Evolutionary conservation across 2,329 filamentous ascomycete genomes (phyloP), one percentile per base, ranked within the genome.

Genomic region (Trichophyton verrucosum): DNA sequence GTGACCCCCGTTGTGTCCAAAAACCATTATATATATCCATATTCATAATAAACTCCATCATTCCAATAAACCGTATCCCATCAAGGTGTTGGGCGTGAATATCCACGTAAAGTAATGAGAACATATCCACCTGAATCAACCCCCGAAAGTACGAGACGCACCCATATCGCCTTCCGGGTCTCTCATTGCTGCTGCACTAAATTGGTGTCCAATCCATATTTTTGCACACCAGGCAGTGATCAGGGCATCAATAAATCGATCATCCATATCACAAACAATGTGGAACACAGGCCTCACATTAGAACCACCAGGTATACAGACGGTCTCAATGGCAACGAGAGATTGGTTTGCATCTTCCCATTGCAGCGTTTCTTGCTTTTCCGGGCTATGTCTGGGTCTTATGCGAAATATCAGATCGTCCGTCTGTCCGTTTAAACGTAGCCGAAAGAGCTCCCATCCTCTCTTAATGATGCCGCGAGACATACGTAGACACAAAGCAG

Each of bases 151-250:
- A 22, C 17, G 17, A 49, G 8, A 27, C 46, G 22, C 24, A 30
- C 46, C 46, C 20, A 27, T 6, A 7, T 27, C 20, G 11, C 5
- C 22, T 15, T 27, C 22, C 5, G 24, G 22, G 2, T 15, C 8
- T 51, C 13, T 24, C 22, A 9, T 7, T 15, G 24, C 9, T 30
- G 9, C 46, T 36, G 57, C 49, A n/a, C 15, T 30, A 27, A 58
- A 27, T 40, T 66, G 63, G 4, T 51, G 47, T 17, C 42, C 49
- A 38, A 60, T 51, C 64, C 64, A 66, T 30, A 65, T 61, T 56
- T 60, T 61, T 33, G 64, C 63, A 59, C 64, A 66, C 63, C 63
- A 65, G 22, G 62, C 63, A 36, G 62, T 63, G 6, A 66, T 61
- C 33, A 66, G 30, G 9, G 60, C 57, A 59, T 65, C 63, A 24